Base-by-base conservation (phyloP, 2,329 filamentous ascomycete genomes). In the Aspergillus sp. region DNA sequence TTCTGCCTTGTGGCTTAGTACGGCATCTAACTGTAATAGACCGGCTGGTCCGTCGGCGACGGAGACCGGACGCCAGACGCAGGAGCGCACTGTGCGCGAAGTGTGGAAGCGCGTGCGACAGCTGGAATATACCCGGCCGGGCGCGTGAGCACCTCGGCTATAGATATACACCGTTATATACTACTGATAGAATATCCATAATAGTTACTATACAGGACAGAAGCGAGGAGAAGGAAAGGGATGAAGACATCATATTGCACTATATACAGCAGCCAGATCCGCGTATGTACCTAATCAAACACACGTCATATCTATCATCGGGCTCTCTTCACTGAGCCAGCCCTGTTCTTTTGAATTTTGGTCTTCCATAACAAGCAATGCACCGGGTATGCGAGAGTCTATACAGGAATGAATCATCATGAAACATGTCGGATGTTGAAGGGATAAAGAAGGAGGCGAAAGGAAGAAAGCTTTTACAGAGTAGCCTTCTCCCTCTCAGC, bases 41-140 rank as follows among this genome's bases (percentile, higher is more conserved):
- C 87, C 89, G 3, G 89, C 88, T 38, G 88, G 88, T 0, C 80
- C 86, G 19, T 84, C 84, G 2, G 71, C 77, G 2, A 82, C 74
- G 0, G 89, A 92, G 69, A 87, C 86, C 2, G 89, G 82, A 6
- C 82, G 87, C 15, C 79, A 91, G 69, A 81, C 83, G 8, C 90
- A 92, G 67, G 88, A 91, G 66, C 80, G 90, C 60, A 84, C 88
- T 0, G 88, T 91, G 2, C 80, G 89, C 47, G 89, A 91, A 68
- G 87, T 90, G 1, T 92, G 90, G 90, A 84, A 83, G 64, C 81
- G 90, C 36, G 89, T 91, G 5, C 78, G 83, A 54, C 77, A 81
- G 11, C 75, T 92, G 57, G 86, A 91, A 66, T 92, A 92, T 70
- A 77, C 78, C 23, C 81, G 90, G 19, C 89, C 88, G 1, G 88